phyloP scores from a whole-genome alignment of 192 early-diverging fungal species.

The Obelidium mucronatum region DNA sequence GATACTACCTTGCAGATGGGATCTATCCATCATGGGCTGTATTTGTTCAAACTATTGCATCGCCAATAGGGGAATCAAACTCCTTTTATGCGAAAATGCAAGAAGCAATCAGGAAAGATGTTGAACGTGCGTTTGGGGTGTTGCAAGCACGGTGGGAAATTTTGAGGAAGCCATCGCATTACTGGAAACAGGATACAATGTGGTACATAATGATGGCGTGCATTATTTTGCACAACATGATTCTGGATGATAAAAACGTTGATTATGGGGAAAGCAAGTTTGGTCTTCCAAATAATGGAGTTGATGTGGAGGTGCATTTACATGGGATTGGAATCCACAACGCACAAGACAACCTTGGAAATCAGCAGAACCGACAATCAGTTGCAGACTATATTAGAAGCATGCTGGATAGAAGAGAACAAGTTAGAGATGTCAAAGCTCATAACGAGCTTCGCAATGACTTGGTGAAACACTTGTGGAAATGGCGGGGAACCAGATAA shows the following conservation, averaged over 20 bases:
- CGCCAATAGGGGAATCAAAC: background rate
- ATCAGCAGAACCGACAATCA: background rate
- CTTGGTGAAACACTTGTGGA: background rate
- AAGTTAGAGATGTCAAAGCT: background rate
- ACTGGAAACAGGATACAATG: conserved; percentile 4
- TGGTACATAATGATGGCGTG: conserved; percentile 10
- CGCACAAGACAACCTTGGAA: no score
- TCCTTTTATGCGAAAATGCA: conserved; percentile 21
- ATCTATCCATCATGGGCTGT: conserved; percentile 21
- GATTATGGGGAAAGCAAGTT: background rate
- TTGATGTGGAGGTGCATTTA: no score
- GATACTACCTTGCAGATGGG: conserved; percentile 27
- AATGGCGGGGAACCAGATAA: background rate
- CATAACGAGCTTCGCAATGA: background rate
- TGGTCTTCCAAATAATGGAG: no score
- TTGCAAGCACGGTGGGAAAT: conserved; percentile 9
- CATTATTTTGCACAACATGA: conserved; percentile 26
- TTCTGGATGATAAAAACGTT: background rate
- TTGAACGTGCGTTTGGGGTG: conserved; percentile 28
- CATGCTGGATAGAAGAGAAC: background rate
- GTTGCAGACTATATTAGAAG: background rate
- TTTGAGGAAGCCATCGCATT: background rate
- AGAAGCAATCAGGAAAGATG: conserved; percentile 30
- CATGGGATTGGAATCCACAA: no score
- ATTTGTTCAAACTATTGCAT: conserved; percentile 19